Evolutionary conservation across 805 yeast genomes (phyloP), one percentile per base, ranked within the genome.

Genomic region (Yamadazyma takamatsuzukensis): DNA sequence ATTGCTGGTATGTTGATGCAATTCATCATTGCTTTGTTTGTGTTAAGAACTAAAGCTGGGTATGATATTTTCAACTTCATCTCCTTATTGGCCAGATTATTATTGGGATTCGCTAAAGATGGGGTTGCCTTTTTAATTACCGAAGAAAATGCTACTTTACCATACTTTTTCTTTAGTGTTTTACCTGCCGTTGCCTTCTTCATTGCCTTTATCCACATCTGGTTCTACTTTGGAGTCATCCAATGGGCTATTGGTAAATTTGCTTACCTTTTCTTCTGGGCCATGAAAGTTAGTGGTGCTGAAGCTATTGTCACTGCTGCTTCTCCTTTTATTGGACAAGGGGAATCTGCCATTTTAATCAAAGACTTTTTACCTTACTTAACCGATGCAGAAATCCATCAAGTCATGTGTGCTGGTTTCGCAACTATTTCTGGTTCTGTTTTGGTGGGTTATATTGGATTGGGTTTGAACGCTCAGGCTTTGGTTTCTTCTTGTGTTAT

Each of bases 261-360:
- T 42, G 76, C 81, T 13, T 54, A 56, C 45, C 69, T 76, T 44
- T 76, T 78, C 62, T 75, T 70, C 61, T 77, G 80, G 80, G 51
- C 75, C 22, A 66, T 76, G 64, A 58, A 66, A 37, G 71, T 75
- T 15, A 68, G 77, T 18, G 83, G 83, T 45, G 80, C 82, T 32
- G 83, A 77, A 50, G 74, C 81, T 16, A 72, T 76, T 29, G 78
- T 76, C 18, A 80, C 81, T 4, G 80, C 82, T 28, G 82, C 82
- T 0, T 71, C 82, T 17, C 83, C 83, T 5, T 77, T 77, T 53
- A 65, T 77, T 42, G 83, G 83, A 27, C 76, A 74, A 43, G 83
- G 83, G 46, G 83, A 77, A 56, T 67, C 76, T 33, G 81, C 82
- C 5, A 70, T 78, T 40, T 68, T 77, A 46, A 66, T 77, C 48